A percentile compares a stretch with the other conserved stretches of the same genome.
phyloP scores from a whole-genome alignment of 345 rosid genomes.

The Lumnitzera racemosa region DNA sequence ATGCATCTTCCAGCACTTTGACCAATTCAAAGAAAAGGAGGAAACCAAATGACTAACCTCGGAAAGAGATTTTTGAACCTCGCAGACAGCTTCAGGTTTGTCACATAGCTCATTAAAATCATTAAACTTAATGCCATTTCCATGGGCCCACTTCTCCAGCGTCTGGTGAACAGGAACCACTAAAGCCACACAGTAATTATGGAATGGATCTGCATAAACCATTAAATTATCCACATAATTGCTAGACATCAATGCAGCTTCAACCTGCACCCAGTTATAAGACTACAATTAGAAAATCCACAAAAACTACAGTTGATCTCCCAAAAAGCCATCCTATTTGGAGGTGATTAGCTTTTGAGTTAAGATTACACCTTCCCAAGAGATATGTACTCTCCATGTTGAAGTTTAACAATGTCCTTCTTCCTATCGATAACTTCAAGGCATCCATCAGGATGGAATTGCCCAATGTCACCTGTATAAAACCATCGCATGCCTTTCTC shows the following conservation, averaged over 20 bases:
- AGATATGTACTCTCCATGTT: constrained; percentile 85
- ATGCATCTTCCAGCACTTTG: neutral
- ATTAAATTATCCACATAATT: constrained; percentile 61
- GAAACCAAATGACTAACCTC: constrained; percentile 34
- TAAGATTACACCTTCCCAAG: constrained; percentile 64
- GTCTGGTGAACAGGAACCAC: constrained; percentile 51
- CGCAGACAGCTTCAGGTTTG: constrained; percentile 47
- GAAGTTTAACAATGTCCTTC: constrained; percentile 93
- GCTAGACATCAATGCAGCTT: constrained; percentile 54
- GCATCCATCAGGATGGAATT: constrained; percentile 81
- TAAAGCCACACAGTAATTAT: constrained; percentile 67
- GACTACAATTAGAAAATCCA: no score
- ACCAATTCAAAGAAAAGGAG: neutral
- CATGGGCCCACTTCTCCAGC: constrained; percentile 70
- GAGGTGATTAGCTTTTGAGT: neutral
- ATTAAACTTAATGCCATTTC: constrained; percentile 36
- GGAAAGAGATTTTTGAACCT: constrained; percentile 57
- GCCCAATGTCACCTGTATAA: constrained; percentile 83
- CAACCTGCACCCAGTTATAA: constrained; percentile 43
- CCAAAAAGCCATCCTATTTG: neutral
- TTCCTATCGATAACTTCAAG: constrained; percentile 88
- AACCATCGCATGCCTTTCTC: constrained; percentile 81
- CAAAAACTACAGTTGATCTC: neutral
- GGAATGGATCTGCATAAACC: constrained; percentile 63
- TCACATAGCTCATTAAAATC: constrained; percentile 51